Percentiles rank a stretch among this genome's conserved stretches.
These are phyloP conservation scores for Candida xiaguanensis DNA, from an alignment of 805 yeast species.

Conservation along the genomic window DNA sequence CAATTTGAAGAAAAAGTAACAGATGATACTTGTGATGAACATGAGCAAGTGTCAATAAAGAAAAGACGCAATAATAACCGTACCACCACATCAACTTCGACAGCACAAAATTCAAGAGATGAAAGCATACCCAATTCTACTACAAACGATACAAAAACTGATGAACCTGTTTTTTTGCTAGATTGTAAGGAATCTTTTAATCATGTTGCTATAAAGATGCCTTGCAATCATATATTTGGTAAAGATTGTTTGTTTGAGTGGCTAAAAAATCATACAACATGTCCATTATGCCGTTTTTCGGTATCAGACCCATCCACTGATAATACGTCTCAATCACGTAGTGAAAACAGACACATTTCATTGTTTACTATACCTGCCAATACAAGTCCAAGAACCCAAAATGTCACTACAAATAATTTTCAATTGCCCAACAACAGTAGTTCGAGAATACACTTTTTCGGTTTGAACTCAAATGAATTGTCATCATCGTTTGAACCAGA, in stretches of 20 bases:
- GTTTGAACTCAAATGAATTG: slow-evolving; percentile 2
- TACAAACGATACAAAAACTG: not conserved
- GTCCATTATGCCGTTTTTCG: slow-evolving; percentile 80
- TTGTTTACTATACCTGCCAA: slow-evolving; percentile 21
- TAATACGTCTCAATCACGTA: not conserved
- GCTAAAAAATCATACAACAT: slow-evolving; percentile 69
- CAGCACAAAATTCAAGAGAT: slow-evolving; percentile 5
- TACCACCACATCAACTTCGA: slow-evolving; percentile 5
- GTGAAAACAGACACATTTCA: slow-evolving; percentile 20
- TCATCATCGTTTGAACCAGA: not conserved
- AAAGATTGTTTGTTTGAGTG: slow-evolving; percentile 79
- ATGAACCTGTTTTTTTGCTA: slow-evolving; percentile 13
- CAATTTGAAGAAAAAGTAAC: slow-evolving; percentile 34
- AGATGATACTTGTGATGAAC: slow-evolving; percentile 10
- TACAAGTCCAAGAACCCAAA: not conserved
- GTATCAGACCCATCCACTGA: slow-evolving; percentile 24
- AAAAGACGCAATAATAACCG: slow-evolving; percentile 20
- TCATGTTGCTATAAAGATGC: slow-evolving; percentile 71
- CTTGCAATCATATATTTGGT: slow-evolving; percentile 88
- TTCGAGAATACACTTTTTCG: slow-evolving; percentile 6
- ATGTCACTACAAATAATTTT: not conserved
- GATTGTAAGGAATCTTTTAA: slow-evolving; percentile 19
- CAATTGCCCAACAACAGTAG: not conserved
- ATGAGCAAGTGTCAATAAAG: slow-evolving; percentile 15
- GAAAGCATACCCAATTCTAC: not conserved